Base-by-base conservation (phyloP, 2,329 filamentous ascomycete genomes). In the Penicillium sp. region DNA sequence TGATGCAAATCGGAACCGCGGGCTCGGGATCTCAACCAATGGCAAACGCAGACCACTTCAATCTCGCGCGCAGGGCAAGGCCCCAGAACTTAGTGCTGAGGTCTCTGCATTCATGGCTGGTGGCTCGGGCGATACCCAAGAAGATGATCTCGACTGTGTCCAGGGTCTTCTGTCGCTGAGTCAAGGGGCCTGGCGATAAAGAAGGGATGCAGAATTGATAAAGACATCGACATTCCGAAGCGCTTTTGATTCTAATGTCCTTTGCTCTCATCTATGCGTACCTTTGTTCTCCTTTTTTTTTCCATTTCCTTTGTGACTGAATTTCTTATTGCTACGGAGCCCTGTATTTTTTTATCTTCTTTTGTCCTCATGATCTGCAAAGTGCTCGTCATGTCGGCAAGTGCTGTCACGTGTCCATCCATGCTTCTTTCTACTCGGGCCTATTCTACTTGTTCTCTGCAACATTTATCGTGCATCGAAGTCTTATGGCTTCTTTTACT, bases 141-240 rank as follows among this genome's bases (percentile, higher is more conserved):
- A 85, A 69, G 84, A 86, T 53, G 93, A 97, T 68, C 80, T 96
- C 71, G 91, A 95, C 69, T 95, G 91, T 67, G 88, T 96, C 44
- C 90, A 93, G 50, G 91, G 91, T n/a, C 75, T 97, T 59, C 73
- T 97, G 58, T 93, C 90, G 47, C 79, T 97, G 43, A 95, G 91
- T 66, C 90, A 96, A 75, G 93, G 92, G n/a, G 90, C 90, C 67
- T 97, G 92, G 92, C 83, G 85, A 67, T 88, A 74, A 82, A 36
- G 41, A 43, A 38, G 44, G 39, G 48, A 45, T 45, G 22, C 40
- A 52, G 18, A 48, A 42, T 36, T 38, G 45, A 52, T 41, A 34
- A 5, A 38, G 14, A 38, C 27, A 34, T 47, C 18, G 18, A 29
- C 22, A 48, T 56, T 54, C 36, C 44, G 9, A 53, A 45, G 42